phyloP scores from a whole-genome alignment of 495 filamentous ascomycete species.

The Penicillium mononematosum region DNA sequence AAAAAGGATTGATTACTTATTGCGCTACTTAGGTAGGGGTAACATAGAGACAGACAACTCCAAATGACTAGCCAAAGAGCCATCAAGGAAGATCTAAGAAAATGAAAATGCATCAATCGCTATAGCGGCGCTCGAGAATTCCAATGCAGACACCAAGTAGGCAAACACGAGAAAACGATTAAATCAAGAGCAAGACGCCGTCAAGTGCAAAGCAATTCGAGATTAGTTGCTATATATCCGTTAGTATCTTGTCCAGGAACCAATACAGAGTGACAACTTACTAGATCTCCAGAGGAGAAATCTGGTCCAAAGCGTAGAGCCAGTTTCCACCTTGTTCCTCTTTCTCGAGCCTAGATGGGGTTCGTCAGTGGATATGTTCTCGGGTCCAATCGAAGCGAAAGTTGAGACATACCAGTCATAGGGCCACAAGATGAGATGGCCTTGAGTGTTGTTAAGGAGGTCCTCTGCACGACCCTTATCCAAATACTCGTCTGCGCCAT shows the following conservation, averaged over 20 bases:
- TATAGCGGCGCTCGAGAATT: conserved; percentile 16
- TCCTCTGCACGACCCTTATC: conserved; percentile 72
- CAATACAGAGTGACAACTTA: conserved; percentile 46
- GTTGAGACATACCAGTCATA: conserved; percentile 73
- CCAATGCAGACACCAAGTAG: conserved; percentile 9
- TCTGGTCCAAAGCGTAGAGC: conserved; percentile 93
- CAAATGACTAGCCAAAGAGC: conserved; percentile 1
- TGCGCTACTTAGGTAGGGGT: background rate
- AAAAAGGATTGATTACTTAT: background rate
- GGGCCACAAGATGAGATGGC: conserved; percentile 85
- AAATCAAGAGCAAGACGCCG: conserved; percentile 16
- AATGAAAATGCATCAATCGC: conserved; percentile 18
- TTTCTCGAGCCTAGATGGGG: conserved; percentile 58
- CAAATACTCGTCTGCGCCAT: conserved; percentile 69
- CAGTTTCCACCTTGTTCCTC: conserved; percentile 94
- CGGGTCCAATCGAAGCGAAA: background rate
- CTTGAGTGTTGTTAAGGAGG: conserved; percentile 78
- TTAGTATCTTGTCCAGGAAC: conserved; percentile 12
- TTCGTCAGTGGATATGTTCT: conserved; percentile 4
- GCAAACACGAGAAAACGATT: conserved; percentile 7
- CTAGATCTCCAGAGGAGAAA: conserved; percentile 98
- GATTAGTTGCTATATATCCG: conserved; percentile 26
- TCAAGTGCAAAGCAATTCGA: conserved; percentile 19
- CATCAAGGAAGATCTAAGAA: conserved; percentile 7
- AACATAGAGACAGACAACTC: background rate